A percentile compares a stretch with the other conserved stretches of the same genome.
phyloP scores from a whole-genome alignment of 176 grass and related monocot species.

The Puccinellia tenuiflora region DNA sequence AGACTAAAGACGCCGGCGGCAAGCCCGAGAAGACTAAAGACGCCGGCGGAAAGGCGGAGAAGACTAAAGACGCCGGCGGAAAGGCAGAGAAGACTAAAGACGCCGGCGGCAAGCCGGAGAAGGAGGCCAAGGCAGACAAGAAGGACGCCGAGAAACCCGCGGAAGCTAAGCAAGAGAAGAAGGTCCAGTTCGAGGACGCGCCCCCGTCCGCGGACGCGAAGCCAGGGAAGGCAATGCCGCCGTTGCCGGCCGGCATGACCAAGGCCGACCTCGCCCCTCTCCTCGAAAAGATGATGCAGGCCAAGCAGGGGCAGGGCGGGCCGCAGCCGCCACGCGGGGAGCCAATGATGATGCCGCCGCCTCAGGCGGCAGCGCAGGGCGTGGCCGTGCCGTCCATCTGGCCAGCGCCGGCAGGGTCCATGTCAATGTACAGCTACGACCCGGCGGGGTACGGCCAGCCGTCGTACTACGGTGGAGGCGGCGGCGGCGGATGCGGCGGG shows the following conservation, averaged over 20 bases:
- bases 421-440: conserved; percentile 38
- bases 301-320: not conserved
- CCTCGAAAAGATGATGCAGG: conserved; percentile 39
- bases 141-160: conserved; percentile 23
- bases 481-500: not conserved
- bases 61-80: conserved; percentile 4
- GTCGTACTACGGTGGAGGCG: not conserved
- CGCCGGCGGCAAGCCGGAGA: conserved; percentile 16
- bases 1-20: conserved; percentile 4
- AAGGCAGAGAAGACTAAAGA: conserved; percentile 16
- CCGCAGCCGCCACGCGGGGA: conserved; percentile 23
- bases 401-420: conserved; percentile 29
- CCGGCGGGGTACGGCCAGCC: conserved; percentile 14
- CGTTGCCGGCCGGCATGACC: conserved; percentile 3
- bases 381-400: conserved; percentile 51
- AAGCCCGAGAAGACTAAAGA: conserved; percentile 16
- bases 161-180: conserved; percentile 25
- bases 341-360: conserved; percentile 8
- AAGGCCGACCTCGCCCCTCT: conserved; percentile 41
- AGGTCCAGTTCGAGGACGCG: not conserved
- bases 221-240: conserved; percentile 14
- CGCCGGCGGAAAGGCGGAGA: conserved; percentile 12
- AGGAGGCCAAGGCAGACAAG: conserved; percentile 11
- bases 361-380: conserved; percentile 13
- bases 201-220: not conserved